These are phyloP conservation scores for Fusarium longipes DNA, from an alignment of 2,329 filamentous ascomycete genomes.

Conservation along the genomic window DNA sequence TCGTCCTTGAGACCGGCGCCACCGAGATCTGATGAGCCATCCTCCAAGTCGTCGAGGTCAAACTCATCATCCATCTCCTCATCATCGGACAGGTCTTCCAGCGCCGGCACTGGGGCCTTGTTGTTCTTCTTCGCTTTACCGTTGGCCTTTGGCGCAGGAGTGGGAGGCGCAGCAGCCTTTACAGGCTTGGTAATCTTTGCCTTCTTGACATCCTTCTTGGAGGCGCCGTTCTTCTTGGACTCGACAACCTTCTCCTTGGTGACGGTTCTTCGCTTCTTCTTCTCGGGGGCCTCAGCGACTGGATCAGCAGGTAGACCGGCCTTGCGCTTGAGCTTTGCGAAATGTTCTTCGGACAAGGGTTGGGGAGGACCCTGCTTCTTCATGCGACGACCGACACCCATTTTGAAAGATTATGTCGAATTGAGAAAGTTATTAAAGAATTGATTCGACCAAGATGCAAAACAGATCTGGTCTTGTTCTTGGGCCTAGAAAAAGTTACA, in stretches of 20 bases:
- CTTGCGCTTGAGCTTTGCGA: constrained; percentile 87
- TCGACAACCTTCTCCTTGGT: constrained; percentile 50
- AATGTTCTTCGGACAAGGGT: constrained; percentile 82
- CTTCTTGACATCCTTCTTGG: constrained; percentile 48
- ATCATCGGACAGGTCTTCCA: constrained; percentile 60
- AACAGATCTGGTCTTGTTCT: constrained; percentile 35
- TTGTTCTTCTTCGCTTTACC: constrained; percentile 50
- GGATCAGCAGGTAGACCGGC: constrained; percentile 73
- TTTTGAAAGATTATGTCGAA: constrained; percentile 56
- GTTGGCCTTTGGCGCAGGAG: constrained; percentile 43
- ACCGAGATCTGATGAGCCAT: constrained; percentile 56
- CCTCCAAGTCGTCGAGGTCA: constrained; percentile 61
- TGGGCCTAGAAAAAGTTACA: constrained; percentile 38
- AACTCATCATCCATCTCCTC: constrained; percentile 54
- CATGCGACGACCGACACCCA: constrained; percentile 93
- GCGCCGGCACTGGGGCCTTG: constrained; percentile 51
- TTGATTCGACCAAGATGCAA: constrained; percentile 32
- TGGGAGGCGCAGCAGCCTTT: constrained; percentile 44
- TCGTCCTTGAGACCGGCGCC: constrained; percentile 62
- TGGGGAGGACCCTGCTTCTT: constrained; percentile 93
- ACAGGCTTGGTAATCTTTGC: constrained; percentile 51
- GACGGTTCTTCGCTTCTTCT: constrained; percentile 62
- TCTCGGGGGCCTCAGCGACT: constrained; percentile 69
- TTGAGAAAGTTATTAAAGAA: constrained; percentile 15
- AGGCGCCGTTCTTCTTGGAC: constrained; percentile 44